phyloP scores from a whole-genome alignment of 139 green algal species.

The Chlorella sp. region DNA sequence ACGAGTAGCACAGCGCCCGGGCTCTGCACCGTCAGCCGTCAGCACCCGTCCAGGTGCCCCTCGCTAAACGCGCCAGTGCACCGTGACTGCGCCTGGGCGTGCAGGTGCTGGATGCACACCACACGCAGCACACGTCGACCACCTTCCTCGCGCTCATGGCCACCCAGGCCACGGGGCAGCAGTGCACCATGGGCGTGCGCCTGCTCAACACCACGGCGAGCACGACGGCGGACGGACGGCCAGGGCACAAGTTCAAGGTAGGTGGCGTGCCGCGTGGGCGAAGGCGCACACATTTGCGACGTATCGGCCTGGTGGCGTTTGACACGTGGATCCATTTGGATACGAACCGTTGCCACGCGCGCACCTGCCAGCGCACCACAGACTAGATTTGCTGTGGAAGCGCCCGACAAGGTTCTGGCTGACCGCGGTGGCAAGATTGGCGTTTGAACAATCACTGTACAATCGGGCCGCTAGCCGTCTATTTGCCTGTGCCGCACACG shows the following conservation, averaged over 20 bases:
- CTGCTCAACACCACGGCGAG: not conserved
- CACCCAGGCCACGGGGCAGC: not conserved
- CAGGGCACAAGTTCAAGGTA: slow-evolving; percentile 8
- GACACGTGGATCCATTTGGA: not conserved
- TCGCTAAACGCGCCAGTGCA: too few relatives aligned
- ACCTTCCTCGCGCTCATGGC: not conserved
- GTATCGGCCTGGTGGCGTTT: not conserved
- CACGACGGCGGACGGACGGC: too few relatives aligned
- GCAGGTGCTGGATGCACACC: slow-evolving; percentile 1
- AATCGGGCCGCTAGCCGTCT: not conserved
- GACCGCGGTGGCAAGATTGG: too few relatives aligned
- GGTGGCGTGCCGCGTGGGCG: not conserved
- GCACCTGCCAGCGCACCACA: not conserved
- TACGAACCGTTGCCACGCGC: not conserved
- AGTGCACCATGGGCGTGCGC: not conserved
- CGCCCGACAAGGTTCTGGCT: too few relatives aligned
- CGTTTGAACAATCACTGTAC: not conserved
- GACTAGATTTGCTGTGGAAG: not conserved
- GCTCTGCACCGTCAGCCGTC: too few relatives aligned
- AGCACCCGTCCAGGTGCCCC: too few relatives aligned
- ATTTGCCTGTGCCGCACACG: not conserved
- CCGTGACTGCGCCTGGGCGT: too few relatives aligned
- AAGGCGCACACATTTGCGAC: not conserved
- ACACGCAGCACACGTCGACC: not conserved
- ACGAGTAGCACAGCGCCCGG: too few relatives aligned